Conservation (phyloP, 2,329 filamentous ascomycete genomes). For the Cadophora malorum region DNA sequence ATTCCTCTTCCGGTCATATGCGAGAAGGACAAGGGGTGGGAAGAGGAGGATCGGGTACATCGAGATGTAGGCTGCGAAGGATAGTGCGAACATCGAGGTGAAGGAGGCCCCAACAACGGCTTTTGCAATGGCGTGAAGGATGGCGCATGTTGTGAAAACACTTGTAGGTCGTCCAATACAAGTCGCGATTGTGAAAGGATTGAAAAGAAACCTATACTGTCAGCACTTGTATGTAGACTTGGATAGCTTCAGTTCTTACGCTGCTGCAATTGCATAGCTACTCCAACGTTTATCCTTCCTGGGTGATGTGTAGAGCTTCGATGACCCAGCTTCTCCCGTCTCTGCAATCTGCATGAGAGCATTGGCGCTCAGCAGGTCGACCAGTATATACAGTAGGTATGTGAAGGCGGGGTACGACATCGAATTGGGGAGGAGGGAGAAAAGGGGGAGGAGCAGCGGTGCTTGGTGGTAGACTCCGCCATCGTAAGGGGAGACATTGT, state of each 20-base stretch:
- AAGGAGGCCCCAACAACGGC: constrained; percentile 76
- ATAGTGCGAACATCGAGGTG: constrained; percentile 82
- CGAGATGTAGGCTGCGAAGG: constrained; percentile 88
- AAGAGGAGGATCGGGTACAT: constrained; percentile 90
- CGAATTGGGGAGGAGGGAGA: constrained; percentile 82
- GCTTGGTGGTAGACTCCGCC: constrained; percentile 86
- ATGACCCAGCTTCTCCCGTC: constrained; percentile 78
- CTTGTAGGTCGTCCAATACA: constrained; percentile 90
- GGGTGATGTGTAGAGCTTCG: constrained; percentile 78
- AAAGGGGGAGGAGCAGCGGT: constrained; percentile 87
- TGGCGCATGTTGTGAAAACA: constrained; percentile 86
- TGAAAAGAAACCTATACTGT: constrained; percentile 79
- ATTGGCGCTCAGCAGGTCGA: constrained; percentile 84
- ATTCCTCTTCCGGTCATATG: constrained; percentile 66
- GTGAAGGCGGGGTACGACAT: constrained; percentile 73
- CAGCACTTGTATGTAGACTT: neutral
- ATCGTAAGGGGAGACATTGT: constrained; percentile 96
- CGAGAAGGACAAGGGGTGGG: constrained; percentile 79
- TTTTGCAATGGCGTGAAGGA: constrained; percentile 82
- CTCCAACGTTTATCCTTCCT: constrained; percentile 78
- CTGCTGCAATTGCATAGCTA: constrained; percentile 76
- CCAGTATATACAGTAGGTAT: constrained; percentile 77
- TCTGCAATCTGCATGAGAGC: constrained; percentile 81
- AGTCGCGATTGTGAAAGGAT: constrained; percentile 89
- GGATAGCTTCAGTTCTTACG: constrained; percentile 57